phyloP scores from a whole-genome alignment of 495 filamentous ascomycete species.

The Daldinia caldariorum region DNA sequence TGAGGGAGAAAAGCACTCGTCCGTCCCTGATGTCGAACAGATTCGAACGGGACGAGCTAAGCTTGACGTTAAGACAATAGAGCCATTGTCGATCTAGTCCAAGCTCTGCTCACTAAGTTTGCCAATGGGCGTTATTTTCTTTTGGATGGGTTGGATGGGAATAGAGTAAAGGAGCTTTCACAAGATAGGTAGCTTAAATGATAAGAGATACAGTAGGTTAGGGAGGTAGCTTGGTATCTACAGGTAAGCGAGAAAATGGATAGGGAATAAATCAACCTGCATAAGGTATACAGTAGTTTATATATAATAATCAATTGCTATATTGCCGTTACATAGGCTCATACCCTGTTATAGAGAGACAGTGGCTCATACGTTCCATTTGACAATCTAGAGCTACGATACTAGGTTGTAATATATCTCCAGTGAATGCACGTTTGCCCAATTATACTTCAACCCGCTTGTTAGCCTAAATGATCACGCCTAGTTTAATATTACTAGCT shows the following conservation, averaged over 20 bases:
- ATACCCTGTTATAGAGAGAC: not conserved
- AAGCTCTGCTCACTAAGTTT: too few species aligned
- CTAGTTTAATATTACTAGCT: not conserved
- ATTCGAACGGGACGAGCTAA: constrained; percentile 48
- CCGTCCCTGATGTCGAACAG: constrained; percentile 55
- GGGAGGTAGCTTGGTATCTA: too few species aligned
- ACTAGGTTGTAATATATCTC: not conserved
- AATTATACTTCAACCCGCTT: not conserved
- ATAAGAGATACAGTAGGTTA: too few species aligned
- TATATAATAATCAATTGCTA: not conserved
- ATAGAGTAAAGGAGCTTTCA: not conserved
- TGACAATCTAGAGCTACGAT: too few species aligned
- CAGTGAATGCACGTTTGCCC: not conserved
- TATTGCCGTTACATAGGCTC: not conserved
- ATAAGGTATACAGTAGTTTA: too few species aligned
- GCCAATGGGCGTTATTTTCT: not conserved
- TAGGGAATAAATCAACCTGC: too few species aligned
- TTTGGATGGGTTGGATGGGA: not conserved
- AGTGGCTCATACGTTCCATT: not conserved
- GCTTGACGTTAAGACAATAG: constrained; percentile 12
- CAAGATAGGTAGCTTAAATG: too few species aligned
- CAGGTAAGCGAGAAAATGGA: too few species aligned
- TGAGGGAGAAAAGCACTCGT: constrained; percentile 57
- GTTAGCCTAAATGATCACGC: not conserved
- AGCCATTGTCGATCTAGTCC: not conserved